Percentiles rank a stretch among this genome's conserved stretches.
phyloP scores from a whole-genome alignment of 805 yeast genomes.

The Yarrowia bubula region DNA sequence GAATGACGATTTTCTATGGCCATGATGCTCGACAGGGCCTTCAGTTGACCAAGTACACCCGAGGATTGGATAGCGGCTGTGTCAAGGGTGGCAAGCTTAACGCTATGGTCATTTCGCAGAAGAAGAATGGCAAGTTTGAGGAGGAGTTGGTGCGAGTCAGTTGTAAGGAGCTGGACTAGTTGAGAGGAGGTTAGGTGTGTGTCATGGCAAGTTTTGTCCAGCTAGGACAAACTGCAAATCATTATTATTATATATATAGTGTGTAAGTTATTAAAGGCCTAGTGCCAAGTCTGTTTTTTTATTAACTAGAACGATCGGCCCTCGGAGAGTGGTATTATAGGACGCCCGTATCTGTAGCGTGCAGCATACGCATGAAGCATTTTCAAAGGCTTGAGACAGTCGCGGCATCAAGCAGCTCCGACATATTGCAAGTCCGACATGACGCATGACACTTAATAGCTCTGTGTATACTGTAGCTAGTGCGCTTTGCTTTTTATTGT shows the following conservation, averaged over 20 bases:
- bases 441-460: no score
- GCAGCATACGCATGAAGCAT: neutral
- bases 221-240: neutral
- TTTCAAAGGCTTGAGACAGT: neutral
- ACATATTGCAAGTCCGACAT: neutral
- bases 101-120: conserved; percentile 52
- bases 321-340: neutral
- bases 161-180: conserved; percentile 31
- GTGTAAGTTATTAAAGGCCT: conserved; percentile 18
- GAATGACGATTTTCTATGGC: conserved; percentile 66
- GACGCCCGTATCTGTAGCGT: neutral
- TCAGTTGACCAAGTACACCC: conserved; percentile 58
- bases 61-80: conserved; percentile 83
- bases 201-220: neutral
- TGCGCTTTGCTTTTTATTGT: neutral
- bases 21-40: conserved; percentile 85
- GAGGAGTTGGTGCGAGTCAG: conserved; percentile 37
- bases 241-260: conserved; percentile 1
- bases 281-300: conserved; percentile 2
- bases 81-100: conserved; percentile 68
- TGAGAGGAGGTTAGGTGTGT: neutral
- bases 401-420: neutral
- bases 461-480: neutral
- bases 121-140: conserved; percentile 33
- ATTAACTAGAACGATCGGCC: neutral